Base-by-base conservation (phyloP, 306 rosid species). In the Rubus parviflorus region DNA sequence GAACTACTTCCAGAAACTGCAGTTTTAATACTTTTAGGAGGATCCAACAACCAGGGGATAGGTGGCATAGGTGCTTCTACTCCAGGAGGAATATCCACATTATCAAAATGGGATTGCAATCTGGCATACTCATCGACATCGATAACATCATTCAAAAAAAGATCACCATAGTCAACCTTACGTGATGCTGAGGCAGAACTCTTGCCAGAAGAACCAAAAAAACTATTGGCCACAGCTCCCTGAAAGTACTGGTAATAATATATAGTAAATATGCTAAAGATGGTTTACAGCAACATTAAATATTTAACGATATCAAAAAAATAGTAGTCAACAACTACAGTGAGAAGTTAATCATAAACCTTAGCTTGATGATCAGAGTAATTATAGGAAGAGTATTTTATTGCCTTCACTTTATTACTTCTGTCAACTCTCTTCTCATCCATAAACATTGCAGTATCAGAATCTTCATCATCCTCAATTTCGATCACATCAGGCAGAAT, bases 11-110 rank as follows among this genome's bases (percentile, higher is more conserved):
- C 88, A 81, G 67, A 37, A 68, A 41, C 40, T 53, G 62, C 10
- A 5, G 78, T 76, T 37, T 82, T 67, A 6, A 30, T 61, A 76
- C 43, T 70, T 51, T 45, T 48, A 38, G 74, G 61, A 83, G 70
- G 74, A 61, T 79, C 84, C 6, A 80, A 54, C 78, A 88, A 20
- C 91, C 87, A 86, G 69, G 93, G 19, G 25, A 19, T 3, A 54
- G 14, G 35, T 56, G 62, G 93, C 67, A 90, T 81, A 0, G 96
- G 86, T 68, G 91, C 92, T 82, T 92, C 97, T 71, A 92, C 81
- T 56, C 85, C 94, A 4, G 94, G 57, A 79, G 97, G 96, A 75
- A 87, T 81, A 47, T 90, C 81, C 60, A 82, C 85, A 22, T 80
- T 74, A 80, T 92, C 94, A 82, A 92, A 89, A 66, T 82, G 88